These are phyloP conservation scores for Oenanthe javanica DNA, from an alignment of 140 eudicot species.

Conservation along the genomic window DNA sequence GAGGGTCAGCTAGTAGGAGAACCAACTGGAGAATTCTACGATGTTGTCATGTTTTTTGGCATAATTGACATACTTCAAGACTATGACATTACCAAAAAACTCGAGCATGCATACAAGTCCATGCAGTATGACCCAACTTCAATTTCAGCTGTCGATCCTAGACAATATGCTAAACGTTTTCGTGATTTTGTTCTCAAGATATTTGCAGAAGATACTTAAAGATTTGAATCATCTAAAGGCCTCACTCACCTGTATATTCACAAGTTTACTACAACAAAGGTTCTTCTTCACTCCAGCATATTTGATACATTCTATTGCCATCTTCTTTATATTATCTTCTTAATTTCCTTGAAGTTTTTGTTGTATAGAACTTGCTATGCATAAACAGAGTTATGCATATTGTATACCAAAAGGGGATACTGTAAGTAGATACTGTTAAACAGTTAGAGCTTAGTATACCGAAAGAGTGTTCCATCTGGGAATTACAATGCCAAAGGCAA, in stretches of 20 bases:
- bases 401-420: neutral
- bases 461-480: neutral
- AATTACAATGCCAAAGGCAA: neutral
- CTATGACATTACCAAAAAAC: conserved; percentile 91
- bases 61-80: conserved; percentile 97
- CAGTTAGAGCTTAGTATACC: conserved; percentile 3
- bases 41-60: conserved; percentile 84
- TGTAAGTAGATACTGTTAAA: neutral
- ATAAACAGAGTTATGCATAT: neutral
- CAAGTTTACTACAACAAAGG: neutral
- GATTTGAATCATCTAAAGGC: neutral
- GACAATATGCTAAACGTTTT: conserved; percentile 77
- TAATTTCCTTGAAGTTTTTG: neutral
- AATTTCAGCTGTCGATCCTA: conserved; percentile 97
- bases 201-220: conserved; percentile 62
- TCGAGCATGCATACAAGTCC: conserved; percentile 98
- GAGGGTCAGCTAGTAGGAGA: conserved; percentile 66
- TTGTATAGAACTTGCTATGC: neutral
- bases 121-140: conserved; percentile 84
- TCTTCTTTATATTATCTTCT: neutral
- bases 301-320: neutral
- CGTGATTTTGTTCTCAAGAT: conserved; percentile 74
- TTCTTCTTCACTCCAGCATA: neutral
- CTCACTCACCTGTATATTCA: neutral
- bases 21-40: conserved; percentile 89